phyloP scores from a whole-genome alignment of 352 stramenopile genomes.

The Globisporangium nodosum region DNA sequence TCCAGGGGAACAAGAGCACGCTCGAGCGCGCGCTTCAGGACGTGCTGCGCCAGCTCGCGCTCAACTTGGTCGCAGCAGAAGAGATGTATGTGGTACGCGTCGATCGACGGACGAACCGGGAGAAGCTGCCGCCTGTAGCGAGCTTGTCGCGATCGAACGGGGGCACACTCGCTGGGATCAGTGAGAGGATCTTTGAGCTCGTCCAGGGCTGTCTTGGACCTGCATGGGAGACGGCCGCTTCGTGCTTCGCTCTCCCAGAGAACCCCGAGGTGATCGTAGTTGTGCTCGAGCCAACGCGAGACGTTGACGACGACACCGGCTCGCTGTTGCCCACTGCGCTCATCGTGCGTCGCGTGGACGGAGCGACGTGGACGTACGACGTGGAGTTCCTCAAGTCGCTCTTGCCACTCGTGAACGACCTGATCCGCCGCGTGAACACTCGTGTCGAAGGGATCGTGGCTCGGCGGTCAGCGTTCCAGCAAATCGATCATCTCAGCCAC shows the following conservation, averaged over 20 bases:
- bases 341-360: conserved; percentile 38
- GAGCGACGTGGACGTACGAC: conserved; percentile 52
- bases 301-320: conserved; percentile 23
- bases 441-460: conserved; percentile 42
- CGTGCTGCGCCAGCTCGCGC: conserved; percentile 27
- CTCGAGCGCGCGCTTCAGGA: conserved; percentile 29
- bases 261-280: conserved; percentile 18
- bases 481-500: conserved; percentile 16
- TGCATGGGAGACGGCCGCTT: not conserved
- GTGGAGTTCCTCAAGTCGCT: conserved; percentile 43
- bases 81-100: conserved; percentile 33
- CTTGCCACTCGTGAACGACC: conserved; percentile 32
- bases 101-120: not conserved
- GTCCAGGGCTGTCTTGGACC: conserved; percentile 5
- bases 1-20: conserved; percentile 55
- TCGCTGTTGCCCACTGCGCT: conserved; percentile 23
- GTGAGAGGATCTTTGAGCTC: not conserved
- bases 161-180: not conserved
- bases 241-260: conserved; percentile 10
- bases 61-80: conserved; percentile 35
- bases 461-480: conserved; percentile 19
- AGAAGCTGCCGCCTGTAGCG: not conserved
- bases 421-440: conserved; percentile 39
- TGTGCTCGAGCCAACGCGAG: conserved; percentile 17
- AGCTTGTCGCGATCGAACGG: not conserved